These are phyloP conservation scores for Jacaranda copaia DNA, from an alignment of 257 asterid genomes.

Conservation along the genomic window DNA sequence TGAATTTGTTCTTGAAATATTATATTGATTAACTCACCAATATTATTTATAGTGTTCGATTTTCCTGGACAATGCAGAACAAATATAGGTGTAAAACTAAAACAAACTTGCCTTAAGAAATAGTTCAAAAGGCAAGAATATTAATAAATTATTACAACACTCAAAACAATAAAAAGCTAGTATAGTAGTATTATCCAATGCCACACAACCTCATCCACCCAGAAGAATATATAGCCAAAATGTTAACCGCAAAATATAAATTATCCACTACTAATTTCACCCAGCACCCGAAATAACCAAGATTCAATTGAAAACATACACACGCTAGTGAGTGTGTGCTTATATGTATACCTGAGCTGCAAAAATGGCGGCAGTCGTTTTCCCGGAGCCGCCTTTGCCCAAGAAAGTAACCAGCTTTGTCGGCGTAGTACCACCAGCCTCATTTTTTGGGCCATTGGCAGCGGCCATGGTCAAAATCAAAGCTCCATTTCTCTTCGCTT, in stretches of 20 bases:
- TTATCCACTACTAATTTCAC: neutral
- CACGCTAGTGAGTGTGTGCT: neutral
- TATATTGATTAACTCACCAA: neutral
- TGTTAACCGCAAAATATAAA: neutral
- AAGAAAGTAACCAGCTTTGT: conserved; percentile 79
- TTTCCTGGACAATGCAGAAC: neutral
- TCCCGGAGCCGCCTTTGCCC: conserved; percentile 98
- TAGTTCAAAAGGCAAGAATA: neutral
- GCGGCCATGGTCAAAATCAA: conserved; percentile 42
- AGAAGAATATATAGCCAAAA: neutral
- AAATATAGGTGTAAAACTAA: neutral
- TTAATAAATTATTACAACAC: neutral
- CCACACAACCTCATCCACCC: neutral
- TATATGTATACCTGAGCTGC: conserved; percentile 85
- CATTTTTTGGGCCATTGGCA: conserved; percentile 51
- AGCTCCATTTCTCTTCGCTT: conserved; percentile 41
- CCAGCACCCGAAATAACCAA: conserved; percentile 17
- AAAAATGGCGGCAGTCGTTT: conserved; percentile 87
- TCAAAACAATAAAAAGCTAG: neutral
- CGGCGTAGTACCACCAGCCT: conserved; percentile 45
- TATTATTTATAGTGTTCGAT: neutral
- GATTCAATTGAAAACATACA: neutral
- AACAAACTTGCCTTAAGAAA: neutral
- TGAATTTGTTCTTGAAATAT: neutral
- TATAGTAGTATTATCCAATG: neutral